Evolutionary conservation across 768 basidiomycete genomes (phyloP).

Genomic region (Punctularia strigosozonata): DNA sequence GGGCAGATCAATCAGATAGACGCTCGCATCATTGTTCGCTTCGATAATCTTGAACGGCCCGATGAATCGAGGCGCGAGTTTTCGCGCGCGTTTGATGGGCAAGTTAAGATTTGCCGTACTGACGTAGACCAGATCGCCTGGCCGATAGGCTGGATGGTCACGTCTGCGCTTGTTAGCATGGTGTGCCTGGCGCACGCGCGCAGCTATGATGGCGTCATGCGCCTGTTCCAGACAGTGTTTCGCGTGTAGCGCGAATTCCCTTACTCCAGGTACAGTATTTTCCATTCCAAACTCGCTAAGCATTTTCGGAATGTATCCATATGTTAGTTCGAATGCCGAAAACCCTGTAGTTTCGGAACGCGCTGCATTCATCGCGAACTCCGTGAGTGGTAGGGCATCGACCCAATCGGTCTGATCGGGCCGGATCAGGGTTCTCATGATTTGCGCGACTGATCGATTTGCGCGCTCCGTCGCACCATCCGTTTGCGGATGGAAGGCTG

Average conservation of each 20-base stretch:
- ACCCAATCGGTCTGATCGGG: slow-evolving; percentile 18
- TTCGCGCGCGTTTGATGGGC: slow-evolving; percentile 20
- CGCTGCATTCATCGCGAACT: slow-evolving; percentile 13
- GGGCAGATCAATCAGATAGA: slow-evolving; percentile 21
- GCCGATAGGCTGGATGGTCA: slow-evolving; percentile 7
- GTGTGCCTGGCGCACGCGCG: background rate
- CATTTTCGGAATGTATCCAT: background rate
- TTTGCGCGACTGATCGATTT: slow-evolving; percentile 19
- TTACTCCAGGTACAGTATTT: background rate
- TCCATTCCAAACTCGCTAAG: background rate
- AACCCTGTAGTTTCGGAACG: slow-evolving; percentile 7
- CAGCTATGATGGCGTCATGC: slow-evolving; percentile 10
- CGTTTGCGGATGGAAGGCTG: slow-evolving; percentile 29
- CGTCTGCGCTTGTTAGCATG: slow-evolving; percentile 4
- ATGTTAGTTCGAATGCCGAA: slow-evolving; percentile 7
- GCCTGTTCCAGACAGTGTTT: background rate
- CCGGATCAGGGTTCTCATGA: slow-evolving; percentile 13
- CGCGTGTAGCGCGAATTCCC: slow-evolving; percentile 1
- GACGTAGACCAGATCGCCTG: slow-evolving; percentile 21
- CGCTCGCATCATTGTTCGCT: slow-evolving; percentile 11
- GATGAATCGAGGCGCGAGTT: slow-evolving; percentile 24
- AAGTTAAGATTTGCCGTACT: slow-evolving; percentile 24
- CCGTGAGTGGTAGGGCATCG: slow-evolving; percentile 4
- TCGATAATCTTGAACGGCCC: slow-evolving; percentile 23
- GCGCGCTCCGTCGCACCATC: slow-evolving; percentile 21